These are phyloP conservation scores for Didymella keratinophila DNA, from an alignment of 2,329 filamentous ascomycete species.

Conservation along the genomic window DNA sequence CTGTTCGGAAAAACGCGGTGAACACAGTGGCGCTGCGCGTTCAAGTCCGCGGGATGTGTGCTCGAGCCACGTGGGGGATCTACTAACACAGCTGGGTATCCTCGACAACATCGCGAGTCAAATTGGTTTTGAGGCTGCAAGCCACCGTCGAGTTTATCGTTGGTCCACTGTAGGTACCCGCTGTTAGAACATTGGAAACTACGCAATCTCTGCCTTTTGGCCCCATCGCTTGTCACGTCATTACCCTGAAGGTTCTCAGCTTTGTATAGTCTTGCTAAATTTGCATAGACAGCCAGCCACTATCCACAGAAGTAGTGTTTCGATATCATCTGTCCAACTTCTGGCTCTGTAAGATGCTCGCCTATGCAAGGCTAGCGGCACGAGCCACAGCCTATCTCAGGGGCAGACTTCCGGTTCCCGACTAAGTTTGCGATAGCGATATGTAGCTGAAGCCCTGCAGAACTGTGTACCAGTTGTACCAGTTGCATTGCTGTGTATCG, in stretches of 20 bases:
- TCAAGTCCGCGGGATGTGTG: constrained; percentile 16
- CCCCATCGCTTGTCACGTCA: not conserved
- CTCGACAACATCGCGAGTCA: constrained; percentile 18
- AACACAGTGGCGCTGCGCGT: constrained; percentile 16
- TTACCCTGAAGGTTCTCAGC: not conserved
- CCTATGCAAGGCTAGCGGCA: constrained; percentile 17
- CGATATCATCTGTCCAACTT: constrained; percentile 9
- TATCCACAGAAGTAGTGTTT: constrained; percentile 6
- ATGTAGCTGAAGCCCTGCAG: constrained; percentile 4
- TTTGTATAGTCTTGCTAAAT: constrained; percentile 3
- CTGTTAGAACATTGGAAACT: constrained; percentile 1
- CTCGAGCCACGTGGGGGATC: constrained; percentile 23
- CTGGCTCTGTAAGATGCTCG: constrained; percentile 10
- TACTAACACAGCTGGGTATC: constrained; percentile 22
- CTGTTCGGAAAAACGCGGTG: constrained; percentile 16
- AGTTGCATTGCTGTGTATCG: not conserved
- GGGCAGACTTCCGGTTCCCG: constrained; percentile 3
- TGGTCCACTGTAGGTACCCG: constrained; percentile 3
- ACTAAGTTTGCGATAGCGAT: not conserved
- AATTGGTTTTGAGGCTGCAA: constrained; percentile 2
- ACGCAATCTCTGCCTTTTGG: not conserved
- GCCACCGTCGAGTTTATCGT: not conserved
- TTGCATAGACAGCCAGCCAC: constrained; percentile 16
- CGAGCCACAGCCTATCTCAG: constrained; percentile 10
- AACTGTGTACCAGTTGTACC: not conserved